Evolutionary conservation across 345 rosid genomes (phyloP), one percentile per base, ranked within the genome.

Genomic region (Punica granatum): DNA sequence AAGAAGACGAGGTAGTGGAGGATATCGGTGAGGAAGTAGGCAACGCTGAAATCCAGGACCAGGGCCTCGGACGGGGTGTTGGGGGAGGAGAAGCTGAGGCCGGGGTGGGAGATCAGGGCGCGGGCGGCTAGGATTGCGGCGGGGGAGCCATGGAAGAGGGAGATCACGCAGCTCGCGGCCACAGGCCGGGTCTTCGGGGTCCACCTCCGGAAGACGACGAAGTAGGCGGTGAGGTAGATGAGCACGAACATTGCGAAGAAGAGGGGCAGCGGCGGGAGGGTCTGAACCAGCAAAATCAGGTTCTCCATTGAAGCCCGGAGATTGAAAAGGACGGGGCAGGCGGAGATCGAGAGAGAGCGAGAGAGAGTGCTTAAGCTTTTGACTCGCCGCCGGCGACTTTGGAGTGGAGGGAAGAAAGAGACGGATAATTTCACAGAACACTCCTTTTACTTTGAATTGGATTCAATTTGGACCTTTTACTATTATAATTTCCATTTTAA

Each of bases 151-250:
- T 88, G 97, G 73, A 75, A 72, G 10, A 88, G 72, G 7, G 96
- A 93, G 75, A 82, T 83, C 70, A 93, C 73, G 72, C 86, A 85
- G 79, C 97, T 88, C 35, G 97, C 74, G 66, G 96, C 98, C 67
- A 79, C 85, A 8, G 77, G 69, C 4, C 89, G 78, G 58, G 78
- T 81, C 2, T 76, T 70, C 10, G 76, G 80, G 68, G 71, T 78
- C 98, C 97, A 90, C 25, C 76, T 75, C 1, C 85, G 85, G 79
- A 93, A 86, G 35, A 90, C 28, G 2, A 74, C n/a, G 31, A 80
- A 75, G 74, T 82, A 86, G 13, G 83, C 88, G 43, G 79, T 37
- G 32, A 87, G 67, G 51, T 90, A 86, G 2, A 78, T 36, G 68
- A 26, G 30, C 48, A 73, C 49, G 70, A 93, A 90, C 67, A 84